phyloP scores from a whole-genome alignment of 2,329 filamentous ascomycete genomes.

The Cladosporium austrohemisphaericum region DNA sequence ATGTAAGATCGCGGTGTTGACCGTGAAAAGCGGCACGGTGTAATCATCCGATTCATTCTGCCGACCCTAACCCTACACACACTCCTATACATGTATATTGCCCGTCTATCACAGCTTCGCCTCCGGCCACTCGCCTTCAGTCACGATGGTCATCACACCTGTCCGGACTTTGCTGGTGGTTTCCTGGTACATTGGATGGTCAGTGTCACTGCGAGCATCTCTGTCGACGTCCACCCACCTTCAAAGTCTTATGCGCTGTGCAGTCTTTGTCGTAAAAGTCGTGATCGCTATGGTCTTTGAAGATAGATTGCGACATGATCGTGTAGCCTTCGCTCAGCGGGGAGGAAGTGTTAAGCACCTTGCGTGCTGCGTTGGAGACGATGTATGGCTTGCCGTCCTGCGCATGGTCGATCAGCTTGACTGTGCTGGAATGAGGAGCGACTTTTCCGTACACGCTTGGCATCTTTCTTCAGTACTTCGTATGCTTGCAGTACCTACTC shows the following conservation, averaged over 20 bases:
- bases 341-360: slow-evolving; percentile 26
- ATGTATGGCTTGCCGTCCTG: slow-evolving; percentile 71
- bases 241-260: slow-evolving; percentile 52
- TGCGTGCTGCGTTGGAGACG: slow-evolving; percentile 38
- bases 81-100: too few relatives aligned
- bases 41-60: too few relatives aligned
- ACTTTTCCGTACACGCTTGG: slow-evolving; percentile 4
- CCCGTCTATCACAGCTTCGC: slow-evolving; percentile 12
- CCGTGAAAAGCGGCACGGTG: too few relatives aligned
- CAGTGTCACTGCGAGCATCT: not conserved
- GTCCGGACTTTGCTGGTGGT: slow-evolving; percentile 25
- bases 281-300: slow-evolving; percentile 63
- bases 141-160: slow-evolving; percentile 29
- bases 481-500: slow-evolving; percentile 7
- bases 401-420: not conserved
- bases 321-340: slow-evolving; percentile 63
- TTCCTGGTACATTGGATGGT: slow-evolving; percentile 18
- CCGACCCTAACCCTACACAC: too few relatives aligned
- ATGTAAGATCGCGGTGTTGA: too few relatives aligned
- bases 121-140: slow-evolving; percentile 29
- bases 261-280: slow-evolving; percentile 64
- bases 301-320: slow-evolving; percentile 60
- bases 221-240: slow-evolving; percentile 25
- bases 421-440: not conserved
- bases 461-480: slow-evolving; percentile 8